Evolutionary conservation across 306 rosid species (phyloP).

Genomic region (Luffa acutangula): DNA sequence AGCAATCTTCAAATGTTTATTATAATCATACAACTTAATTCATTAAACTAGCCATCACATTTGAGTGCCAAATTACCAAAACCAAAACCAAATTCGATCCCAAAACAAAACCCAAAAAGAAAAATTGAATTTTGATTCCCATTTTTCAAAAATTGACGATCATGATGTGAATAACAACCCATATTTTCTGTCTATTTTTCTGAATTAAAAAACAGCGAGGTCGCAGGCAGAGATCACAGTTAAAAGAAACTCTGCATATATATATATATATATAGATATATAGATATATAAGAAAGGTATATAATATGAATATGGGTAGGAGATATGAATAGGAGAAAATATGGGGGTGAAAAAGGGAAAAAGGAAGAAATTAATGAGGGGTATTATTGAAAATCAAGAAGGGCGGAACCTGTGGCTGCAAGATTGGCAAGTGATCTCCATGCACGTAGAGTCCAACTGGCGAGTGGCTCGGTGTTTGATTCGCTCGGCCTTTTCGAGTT

Average conservation of each 20-base stretch:
- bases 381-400: neutral
- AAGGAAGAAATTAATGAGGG: neutral
- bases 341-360: neutral
- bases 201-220: neutral
- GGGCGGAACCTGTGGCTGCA: slow-evolving; percentile 89
- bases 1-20: neutral
- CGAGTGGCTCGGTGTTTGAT: slow-evolving; percentile 63
- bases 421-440: slow-evolving; percentile 97
- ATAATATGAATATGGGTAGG: too few relatives aligned
- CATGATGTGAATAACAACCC: neutral
- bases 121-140: neutral
- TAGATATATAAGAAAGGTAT: neutral
- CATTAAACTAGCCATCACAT: neutral
- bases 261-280: too few relatives aligned
- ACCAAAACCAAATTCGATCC: neutral
- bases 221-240: neutral
- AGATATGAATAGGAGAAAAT: neutral
- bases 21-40: neutral
- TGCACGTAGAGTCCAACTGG: slow-evolving; percentile 60
- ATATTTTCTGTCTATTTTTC: neutral
- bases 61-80: neutral
- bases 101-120: neutral
- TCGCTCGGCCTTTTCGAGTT: slow-evolving; percentile 70
- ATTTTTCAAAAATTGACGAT: neutral
- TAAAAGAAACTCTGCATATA: neutral